These are phyloP conservation scores for Bonnemaisonia californica DNA, from an alignment of 31 red algal genomes.

Conservation along the genomic window DNA sequence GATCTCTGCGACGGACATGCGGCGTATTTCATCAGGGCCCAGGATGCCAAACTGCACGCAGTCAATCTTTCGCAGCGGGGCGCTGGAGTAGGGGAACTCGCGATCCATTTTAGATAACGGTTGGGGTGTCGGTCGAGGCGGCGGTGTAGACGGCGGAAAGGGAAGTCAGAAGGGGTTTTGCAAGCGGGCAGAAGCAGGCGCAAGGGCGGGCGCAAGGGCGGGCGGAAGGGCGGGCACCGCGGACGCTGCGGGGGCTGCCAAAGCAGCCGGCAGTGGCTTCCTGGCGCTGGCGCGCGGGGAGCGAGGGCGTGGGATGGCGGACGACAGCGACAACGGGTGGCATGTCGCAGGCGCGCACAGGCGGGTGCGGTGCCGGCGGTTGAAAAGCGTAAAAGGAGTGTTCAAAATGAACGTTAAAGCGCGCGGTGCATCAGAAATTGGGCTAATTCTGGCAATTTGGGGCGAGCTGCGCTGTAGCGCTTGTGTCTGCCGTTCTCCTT, in stretches of 20 bases:
- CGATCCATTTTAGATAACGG: constrained; percentile 19
- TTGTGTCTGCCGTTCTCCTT: too few species aligned
- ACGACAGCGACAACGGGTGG: background rate
- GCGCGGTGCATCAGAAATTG: background rate
- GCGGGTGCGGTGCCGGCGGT: too few species aligned
- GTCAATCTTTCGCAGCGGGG: constrained; percentile 66
- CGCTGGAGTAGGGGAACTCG: constrained; percentile 57
- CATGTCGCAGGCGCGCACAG: background rate
- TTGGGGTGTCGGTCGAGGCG: too few species aligned
- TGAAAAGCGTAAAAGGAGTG: background rate
- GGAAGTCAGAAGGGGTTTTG: too few species aligned
- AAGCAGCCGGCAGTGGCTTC: background rate
- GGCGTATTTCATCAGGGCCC: constrained; percentile 91
- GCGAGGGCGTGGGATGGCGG: background rate
- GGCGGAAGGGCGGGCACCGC: background rate
- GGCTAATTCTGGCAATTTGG: background rate
- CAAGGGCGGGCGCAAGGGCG: background rate
- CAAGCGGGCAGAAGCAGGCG: background rate
- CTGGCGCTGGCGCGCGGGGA: background rate
- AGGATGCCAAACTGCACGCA: constrained; percentile 93
- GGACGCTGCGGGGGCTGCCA: background rate
- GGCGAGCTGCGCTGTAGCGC: too few species aligned
- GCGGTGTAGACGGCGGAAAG: too few species aligned
- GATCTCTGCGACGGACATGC: constrained; percentile 91
- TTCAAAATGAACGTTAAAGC: background rate